A percentile compares a stretch with the other conserved stretches of the same genome.
These are phyloP conservation scores for Anacardium occidentale DNA, from an alignment of 345 rosid species.

Conservation along the genomic window DNA sequence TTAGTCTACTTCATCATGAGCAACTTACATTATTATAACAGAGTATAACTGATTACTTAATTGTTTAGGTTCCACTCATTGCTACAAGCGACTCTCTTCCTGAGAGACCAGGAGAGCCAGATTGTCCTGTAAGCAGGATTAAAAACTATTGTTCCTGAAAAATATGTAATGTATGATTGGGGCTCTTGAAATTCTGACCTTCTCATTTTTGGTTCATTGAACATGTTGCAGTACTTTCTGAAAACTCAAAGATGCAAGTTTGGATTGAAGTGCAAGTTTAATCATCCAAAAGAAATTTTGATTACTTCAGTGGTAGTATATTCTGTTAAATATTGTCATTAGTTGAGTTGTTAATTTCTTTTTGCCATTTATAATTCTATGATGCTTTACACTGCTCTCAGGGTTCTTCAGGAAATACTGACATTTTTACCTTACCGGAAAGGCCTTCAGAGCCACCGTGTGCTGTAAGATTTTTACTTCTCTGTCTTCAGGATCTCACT, in stretches of 20 bases:
- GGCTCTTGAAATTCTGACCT: constrained; percentile 22
- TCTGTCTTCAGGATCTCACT: not conserved
- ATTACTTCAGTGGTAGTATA: constrained; percentile 45
- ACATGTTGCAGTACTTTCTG: constrained; percentile 64
- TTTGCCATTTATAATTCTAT: constrained; percentile 11
- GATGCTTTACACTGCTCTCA: constrained; percentile 35
- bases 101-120: constrained; percentile 84
- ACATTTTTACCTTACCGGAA: constrained; percentile 57
- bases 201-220: constrained; percentile 8
- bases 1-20: constrained; percentile 8
- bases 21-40: not conserved
- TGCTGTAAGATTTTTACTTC: constrained; percentile 58
- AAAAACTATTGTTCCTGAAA: constrained; percentile 7
- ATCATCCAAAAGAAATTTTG: constrained; percentile 69
- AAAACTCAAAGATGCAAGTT: constrained; percentile 95
- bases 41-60: constrained; percentile 12
- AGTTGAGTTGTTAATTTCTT: constrained; percentile 11
- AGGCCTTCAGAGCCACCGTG: constrained; percentile 82
- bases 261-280: constrained; percentile 86
- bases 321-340: constrained; percentile 17
- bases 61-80: constrained; percentile 60
- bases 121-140: constrained; percentile 78
- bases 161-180: constrained; percentile 15
- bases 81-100: constrained; percentile 60
- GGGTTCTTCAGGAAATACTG: constrained; percentile 51